phyloP scores from a whole-genome alignment of 1,139 yeast species.

The Sugiyamaella xylanicola region DNA sequence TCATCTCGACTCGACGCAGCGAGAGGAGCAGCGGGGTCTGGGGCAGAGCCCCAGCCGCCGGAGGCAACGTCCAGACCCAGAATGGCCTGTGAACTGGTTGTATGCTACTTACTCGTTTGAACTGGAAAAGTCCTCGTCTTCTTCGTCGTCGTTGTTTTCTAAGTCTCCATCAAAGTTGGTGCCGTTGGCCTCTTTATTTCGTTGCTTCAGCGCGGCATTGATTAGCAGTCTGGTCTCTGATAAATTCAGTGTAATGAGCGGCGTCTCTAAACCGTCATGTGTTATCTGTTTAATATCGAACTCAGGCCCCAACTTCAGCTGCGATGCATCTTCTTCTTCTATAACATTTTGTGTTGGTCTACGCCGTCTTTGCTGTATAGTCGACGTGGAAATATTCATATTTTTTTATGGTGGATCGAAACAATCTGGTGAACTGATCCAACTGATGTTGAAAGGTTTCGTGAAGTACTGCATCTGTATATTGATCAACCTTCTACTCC shows the following conservation, averaged over 20 bases:
- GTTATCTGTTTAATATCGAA: constrained; percentile 79
- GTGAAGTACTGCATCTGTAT: constrained; percentile 2
- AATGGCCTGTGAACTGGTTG: not conserved
- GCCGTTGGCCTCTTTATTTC: constrained; percentile 56
- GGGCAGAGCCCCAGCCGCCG: no score
- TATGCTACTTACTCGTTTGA: constrained; percentile 45
- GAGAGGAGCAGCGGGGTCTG: constrained; percentile 6
- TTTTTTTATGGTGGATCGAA: constrained; percentile 10
- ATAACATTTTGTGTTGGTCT: constrained; percentile 60
- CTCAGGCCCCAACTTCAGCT: constrained; percentile 87
- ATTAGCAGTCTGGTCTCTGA: constrained; percentile 89
- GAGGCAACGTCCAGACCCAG: no score
- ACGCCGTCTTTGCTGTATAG: constrained; percentile 79
- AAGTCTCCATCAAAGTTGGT: constrained; percentile 43
- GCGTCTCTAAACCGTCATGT: constrained; percentile 76
- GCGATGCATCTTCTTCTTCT: constrained; percentile 87
- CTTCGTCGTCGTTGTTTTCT: constrained; percentile 44
- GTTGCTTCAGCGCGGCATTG: constrained; percentile 84
- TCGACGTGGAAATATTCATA: constrained; percentile 90
- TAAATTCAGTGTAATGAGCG: constrained; percentile 78
- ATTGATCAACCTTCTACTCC: not conserved
- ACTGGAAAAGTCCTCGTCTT: constrained; percentile 45
- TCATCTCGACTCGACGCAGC: no score
- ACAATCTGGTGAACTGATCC: not conserved
- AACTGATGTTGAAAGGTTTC: constrained; percentile 10